phyloP scores from a whole-genome alignment of 495 filamentous ascomycete genomes.

The Podospora tetraspora region DNA sequence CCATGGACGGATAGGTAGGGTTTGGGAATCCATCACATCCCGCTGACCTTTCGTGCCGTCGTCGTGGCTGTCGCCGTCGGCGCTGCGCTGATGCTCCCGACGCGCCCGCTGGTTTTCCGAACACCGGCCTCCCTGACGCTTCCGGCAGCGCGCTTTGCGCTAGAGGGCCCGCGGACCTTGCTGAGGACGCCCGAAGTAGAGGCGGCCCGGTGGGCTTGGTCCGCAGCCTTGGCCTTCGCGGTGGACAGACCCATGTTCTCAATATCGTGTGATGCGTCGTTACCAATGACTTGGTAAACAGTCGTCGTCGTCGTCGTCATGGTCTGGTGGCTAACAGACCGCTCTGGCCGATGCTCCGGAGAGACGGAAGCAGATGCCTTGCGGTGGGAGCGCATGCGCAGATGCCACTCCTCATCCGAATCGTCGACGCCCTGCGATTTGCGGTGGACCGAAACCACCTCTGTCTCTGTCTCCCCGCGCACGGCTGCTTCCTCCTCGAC shows the following conservation, averaged over 20 bases:
- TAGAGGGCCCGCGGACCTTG: constrained; percentile 66
- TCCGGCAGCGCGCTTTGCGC: constrained; percentile 50
- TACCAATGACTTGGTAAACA: constrained; percentile 50
- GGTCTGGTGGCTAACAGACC: constrained; percentile 50
- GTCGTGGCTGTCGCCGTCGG: constrained; percentile 26
- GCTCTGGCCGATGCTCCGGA: constrained; percentile 33
- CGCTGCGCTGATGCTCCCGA: constrained; percentile 65
- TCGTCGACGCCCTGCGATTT: constrained; percentile 52
- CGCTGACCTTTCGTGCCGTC: constrained; percentile 41
- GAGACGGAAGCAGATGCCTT: constrained; percentile 42
- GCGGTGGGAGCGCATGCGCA: constrained; percentile 62
- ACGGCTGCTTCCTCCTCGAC: constrained; percentile 38
- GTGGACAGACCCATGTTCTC: constrained; percentile 46
- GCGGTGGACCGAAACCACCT: constrained; percentile 47
- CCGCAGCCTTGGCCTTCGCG: constrained; percentile 60
- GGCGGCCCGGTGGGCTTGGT: constrained; percentile 51
- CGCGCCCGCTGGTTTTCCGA: constrained; percentile 85
- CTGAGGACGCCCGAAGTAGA: constrained; percentile 62
- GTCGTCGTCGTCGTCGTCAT: constrained; percentile 60
- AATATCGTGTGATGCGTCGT: constrained; percentile 50
- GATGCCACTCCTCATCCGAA: constrained; percentile 71
- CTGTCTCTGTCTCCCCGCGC: constrained; percentile 28
- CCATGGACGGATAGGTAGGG: constrained; percentile 1
- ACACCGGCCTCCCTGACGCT: constrained; percentile 55
- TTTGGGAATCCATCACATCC: constrained; percentile 12